A percentile compares a stretch with the other conserved stretches of the same genome.
phyloP scores from a whole-genome alignment of 139 green algal species.

The Desmodesmus armatus region DNA sequence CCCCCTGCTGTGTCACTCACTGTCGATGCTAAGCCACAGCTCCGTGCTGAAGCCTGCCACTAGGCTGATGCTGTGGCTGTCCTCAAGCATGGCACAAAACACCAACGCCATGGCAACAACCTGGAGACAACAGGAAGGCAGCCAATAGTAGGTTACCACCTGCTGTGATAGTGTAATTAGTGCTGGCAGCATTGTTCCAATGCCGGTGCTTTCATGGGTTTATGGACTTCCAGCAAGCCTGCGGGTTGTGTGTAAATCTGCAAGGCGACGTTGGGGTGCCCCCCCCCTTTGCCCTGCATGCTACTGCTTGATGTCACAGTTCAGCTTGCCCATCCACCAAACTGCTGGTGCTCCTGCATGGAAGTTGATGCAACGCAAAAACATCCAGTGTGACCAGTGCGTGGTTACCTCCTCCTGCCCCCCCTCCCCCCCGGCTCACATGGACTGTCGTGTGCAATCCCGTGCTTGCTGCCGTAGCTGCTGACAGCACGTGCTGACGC shows the following conservation, averaged over 20 bases:
- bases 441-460: conserved; percentile 38
- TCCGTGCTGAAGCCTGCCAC: conserved; percentile 17
- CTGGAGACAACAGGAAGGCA: conserved; percentile 10
- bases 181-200: not conserved
- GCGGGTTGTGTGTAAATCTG: too few relatives aligned
- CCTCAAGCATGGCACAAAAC: conserved; percentile 49
- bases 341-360: too few relatives aligned
- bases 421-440: not conserved
- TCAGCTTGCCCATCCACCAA: too few relatives aligned
- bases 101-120: conserved; percentile 40
- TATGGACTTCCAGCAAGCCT: too few relatives aligned
- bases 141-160: not conserved
- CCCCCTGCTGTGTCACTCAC: too few relatives aligned
- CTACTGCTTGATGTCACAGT: too few relatives aligned
- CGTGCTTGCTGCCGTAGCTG: conserved; percentile 25
- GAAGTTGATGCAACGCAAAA: too few relatives aligned
- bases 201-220: too few relatives aligned
- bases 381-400: too few relatives aligned
- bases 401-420: too few relatives aligned
- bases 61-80: conserved; percentile 47
- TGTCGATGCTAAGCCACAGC: conserved; percentile 46
- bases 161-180: not conserved
- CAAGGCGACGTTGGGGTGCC: too few relatives aligned
- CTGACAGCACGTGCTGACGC: conserved; percentile 44
- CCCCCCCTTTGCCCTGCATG: too few relatives aligned